phyloP scores from a whole-genome alignment of 1,284 basidiomycete genomes.

The Microbotryum saponariae region DNA sequence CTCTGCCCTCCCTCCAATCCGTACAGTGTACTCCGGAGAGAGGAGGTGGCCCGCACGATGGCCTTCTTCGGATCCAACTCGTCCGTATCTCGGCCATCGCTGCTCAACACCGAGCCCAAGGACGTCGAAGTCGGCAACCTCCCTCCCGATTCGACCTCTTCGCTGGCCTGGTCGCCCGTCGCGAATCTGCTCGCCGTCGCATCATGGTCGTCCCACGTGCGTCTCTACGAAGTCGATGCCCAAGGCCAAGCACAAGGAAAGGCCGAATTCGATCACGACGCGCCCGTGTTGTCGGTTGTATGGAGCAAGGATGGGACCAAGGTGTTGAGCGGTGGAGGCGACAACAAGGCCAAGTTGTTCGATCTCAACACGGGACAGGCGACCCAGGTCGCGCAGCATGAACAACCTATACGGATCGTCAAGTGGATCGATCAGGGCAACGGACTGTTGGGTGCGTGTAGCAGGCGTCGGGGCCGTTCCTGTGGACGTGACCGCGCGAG shows the following conservation, averaged over 20 bases:
- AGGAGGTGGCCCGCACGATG: constrained; percentile 10
- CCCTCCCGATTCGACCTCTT: constrained; percentile 40
- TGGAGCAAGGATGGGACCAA: constrained; percentile 59
- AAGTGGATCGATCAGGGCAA: constrained; percentile 62
- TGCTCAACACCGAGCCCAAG: constrained; percentile 38
- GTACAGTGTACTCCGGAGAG: not conserved
- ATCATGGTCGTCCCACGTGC: constrained; percentile 43
- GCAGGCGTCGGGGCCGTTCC: too few relatives aligned
- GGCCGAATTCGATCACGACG: constrained; percentile 71
- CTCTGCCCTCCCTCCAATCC: too few relatives aligned
- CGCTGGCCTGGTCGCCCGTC: constrained; percentile 40
- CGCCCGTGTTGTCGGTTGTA: constrained; percentile 7
- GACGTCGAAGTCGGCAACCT: constrained; percentile 62
- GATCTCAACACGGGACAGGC: constrained; percentile 61
- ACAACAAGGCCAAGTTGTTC: constrained; percentile 64
- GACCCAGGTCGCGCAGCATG: constrained; percentile 68
- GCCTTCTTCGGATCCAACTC: constrained; percentile 27
- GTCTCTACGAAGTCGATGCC: constrained; percentile 40
- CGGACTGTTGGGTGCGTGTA: constrained; percentile 35
- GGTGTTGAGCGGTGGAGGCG: constrained; percentile 75
- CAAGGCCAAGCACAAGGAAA: constrained; percentile 58
- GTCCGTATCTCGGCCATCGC: not conserved
- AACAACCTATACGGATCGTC: constrained; percentile 68
- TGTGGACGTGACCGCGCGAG: too few relatives aligned
- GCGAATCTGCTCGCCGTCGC: constrained; percentile 44